Evolutionary conservation across 2,329 filamentous ascomycete species (phyloP).

Genomic region (Daldinia eschscholtzii): DNA sequence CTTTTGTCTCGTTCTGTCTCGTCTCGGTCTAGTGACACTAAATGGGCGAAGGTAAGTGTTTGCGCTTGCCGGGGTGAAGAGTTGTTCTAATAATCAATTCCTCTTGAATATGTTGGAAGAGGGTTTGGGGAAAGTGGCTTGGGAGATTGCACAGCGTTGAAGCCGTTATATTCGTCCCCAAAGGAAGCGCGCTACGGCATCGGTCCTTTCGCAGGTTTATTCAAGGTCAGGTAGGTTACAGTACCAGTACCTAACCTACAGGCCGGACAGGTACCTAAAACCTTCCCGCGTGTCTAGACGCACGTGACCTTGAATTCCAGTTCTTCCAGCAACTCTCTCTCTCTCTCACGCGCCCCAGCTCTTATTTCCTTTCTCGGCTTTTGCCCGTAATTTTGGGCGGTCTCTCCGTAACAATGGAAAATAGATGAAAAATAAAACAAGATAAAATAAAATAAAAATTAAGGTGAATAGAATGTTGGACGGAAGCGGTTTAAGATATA

Average conservation of each 20-base stretch:
- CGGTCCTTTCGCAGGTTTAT: conserved; percentile 27
- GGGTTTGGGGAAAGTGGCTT: conserved; percentile 14
- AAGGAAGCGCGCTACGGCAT: conserved; percentile 33
- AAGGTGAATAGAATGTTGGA: background rate
- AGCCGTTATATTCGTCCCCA: conserved; percentile 33
- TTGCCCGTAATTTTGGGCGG: background rate
- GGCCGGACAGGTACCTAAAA: background rate
- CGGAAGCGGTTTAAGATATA: conserved; percentile 15
- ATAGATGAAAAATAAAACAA: background rate
- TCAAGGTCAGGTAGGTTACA: background rate
- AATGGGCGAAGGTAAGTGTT: background rate
- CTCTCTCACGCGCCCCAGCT: background rate
- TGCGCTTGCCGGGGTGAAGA: conserved; percentile 1
- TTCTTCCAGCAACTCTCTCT: background rate
- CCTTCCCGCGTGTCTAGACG: background rate
- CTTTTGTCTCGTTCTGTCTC: conserved; percentile 2
- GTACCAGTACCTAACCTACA: background rate
- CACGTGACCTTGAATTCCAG: conserved; percentile 28
- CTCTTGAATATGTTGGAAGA: background rate
- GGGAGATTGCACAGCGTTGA: conserved; percentile 25
- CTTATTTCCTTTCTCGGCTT: background rate
- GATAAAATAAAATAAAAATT: background rate
- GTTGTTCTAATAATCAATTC: background rate
- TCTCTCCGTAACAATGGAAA: conserved; percentile 2
- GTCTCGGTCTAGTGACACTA: background rate